Evolutionary conservation across 768 basidiomycete genomes (phyloP).

Genomic region (Gyrodon lividus): DNA sequence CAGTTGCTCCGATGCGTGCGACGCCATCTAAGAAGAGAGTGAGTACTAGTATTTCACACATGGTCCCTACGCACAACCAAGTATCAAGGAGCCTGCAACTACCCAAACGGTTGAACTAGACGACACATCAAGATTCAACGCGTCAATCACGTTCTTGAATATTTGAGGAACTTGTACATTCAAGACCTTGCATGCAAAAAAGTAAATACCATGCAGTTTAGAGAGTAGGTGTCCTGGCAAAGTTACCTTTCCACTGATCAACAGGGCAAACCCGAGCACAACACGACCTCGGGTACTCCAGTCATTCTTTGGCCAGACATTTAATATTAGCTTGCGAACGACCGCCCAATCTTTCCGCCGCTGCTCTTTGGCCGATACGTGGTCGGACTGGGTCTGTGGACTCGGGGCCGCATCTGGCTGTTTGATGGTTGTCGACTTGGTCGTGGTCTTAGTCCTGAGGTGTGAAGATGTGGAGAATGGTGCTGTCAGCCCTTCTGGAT

Average conservation of each 20-base stretch:
- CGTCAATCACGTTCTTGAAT: slow-evolving; percentile 90
- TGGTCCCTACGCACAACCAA: slow-evolving; percentile 71
- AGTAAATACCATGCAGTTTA: not conserved
- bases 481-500: not conserved
- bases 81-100: slow-evolving; percentile 82
- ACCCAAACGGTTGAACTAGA: slow-evolving; percentile 82
- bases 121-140: slow-evolving; percentile 81
- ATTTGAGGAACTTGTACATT: slow-evolving; percentile 98
- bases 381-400: slow-evolving; percentile 6
- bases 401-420: not conserved
- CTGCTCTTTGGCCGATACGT: slow-evolving; percentile 43
- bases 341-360: slow-evolving; percentile 84
- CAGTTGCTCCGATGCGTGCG: slow-evolving; percentile 84
- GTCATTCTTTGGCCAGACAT: slow-evolving; percentile 91
- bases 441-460: slow-evolving; percentile 6
- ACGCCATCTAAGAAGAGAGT: slow-evolving; percentile 65
- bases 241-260: slow-evolving; percentile 83
- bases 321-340: slow-evolving; percentile 74
- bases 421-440: not conserved
- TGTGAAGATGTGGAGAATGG: slow-evolving; percentile 21
- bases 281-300: slow-evolving; percentile 83
- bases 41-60: not conserved
- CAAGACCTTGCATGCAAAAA: slow-evolving; percentile 55
- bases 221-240: not conserved
- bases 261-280: slow-evolving; percentile 72